Conservation (phyloP, 1,284 basidiomycete species). For the Rhodotorula glutinis region DNA sequence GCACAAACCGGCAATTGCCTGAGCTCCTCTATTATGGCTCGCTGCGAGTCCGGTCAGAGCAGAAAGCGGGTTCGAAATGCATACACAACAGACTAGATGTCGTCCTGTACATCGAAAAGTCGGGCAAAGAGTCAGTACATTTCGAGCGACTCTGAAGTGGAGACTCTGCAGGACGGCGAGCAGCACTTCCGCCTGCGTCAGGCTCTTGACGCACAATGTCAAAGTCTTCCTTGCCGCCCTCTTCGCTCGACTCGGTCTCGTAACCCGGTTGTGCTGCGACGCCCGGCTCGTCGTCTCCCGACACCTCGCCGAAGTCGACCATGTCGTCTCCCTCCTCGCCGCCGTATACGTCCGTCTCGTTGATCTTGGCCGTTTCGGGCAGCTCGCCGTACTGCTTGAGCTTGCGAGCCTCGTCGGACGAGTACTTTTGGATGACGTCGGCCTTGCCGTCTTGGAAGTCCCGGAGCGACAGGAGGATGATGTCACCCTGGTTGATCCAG, state of each 20-base stretch:
- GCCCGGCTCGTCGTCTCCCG: conserved; percentile 21
- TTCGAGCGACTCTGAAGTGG: too few relatives aligned
- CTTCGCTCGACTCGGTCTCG: conserved; percentile 20
- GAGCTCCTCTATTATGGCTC: not conserved
- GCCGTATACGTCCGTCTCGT: conserved; percentile 75
- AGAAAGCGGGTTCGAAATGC: not conserved
- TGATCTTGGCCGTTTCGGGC: conserved; percentile 97
- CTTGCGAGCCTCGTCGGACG: conserved; percentile 68
- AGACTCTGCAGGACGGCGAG: too few relatives aligned
- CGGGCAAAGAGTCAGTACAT: not conserved
- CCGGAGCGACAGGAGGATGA: conserved; percentile 90
- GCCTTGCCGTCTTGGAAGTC: conserved; percentile 99
- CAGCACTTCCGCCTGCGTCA: too few relatives aligned
- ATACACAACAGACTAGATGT: conserved; percentile 13
- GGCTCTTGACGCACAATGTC: conserved; percentile 28
- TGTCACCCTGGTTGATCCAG: conserved; percentile 99
- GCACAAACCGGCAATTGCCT: too few relatives aligned
- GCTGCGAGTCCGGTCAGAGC: too few relatives aligned
- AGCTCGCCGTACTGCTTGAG: conserved; percentile 97
- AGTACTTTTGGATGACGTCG: conserved; percentile 99
- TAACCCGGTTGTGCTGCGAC: not conserved
- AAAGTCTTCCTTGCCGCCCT: conserved; percentile 30
- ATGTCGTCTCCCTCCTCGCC: conserved; percentile 34
- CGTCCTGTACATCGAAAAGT: conserved; percentile 3
- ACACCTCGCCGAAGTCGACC: conserved; percentile 38